Conservation (phyloP, 2,329 filamentous ascomycete genomes). For the Purpureocillium takamizusanense region DNA sequence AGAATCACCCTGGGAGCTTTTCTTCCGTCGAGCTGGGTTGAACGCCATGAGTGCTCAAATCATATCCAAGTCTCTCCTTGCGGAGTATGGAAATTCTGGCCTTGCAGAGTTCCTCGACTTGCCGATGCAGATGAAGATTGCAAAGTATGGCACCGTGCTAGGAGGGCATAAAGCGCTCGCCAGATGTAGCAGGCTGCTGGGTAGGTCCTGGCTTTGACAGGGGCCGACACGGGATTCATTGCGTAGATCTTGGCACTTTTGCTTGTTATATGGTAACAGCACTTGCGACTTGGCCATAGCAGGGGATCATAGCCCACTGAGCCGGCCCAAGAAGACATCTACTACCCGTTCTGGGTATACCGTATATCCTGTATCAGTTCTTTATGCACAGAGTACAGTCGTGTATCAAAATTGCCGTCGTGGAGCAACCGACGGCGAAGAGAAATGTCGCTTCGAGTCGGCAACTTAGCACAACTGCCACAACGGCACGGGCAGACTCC, state of each 20-base stretch:
- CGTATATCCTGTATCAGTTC: no score
- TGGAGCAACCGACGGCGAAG: no score
- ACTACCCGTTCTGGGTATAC: no score
- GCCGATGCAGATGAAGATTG: conserved; percentile 13
- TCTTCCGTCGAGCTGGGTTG: conserved; percentile 24
- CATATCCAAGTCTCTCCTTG: conserved; percentile 16
- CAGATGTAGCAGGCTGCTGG: conserved; percentile 1
- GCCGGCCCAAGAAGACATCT: no score
- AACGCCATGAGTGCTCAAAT: conserved; percentile 27
- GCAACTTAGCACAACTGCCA: conserved; percentile 48
- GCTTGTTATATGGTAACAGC: no score
- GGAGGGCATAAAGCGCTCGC: conserved; percentile 15
- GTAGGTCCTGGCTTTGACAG: conserved; percentile 1
- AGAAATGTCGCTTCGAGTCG: not conserved
- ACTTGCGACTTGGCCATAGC: no score
- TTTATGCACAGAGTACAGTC: no score
- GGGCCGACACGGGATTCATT: no score
- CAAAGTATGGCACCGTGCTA: conserved; percentile 15
- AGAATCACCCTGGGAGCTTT: conserved; percentile 31
- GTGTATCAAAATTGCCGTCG: no score
- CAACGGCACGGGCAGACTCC: conserved; percentile 48
- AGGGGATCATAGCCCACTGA: no score
- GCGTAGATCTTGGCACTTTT: no score
- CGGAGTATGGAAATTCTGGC: conserved; percentile 15
- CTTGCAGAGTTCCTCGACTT: conserved; percentile 22